Evolutionary conservation across 2,329 filamentous ascomycete species (phyloP).

Genomic region (Botrytis deweyae): DNA sequence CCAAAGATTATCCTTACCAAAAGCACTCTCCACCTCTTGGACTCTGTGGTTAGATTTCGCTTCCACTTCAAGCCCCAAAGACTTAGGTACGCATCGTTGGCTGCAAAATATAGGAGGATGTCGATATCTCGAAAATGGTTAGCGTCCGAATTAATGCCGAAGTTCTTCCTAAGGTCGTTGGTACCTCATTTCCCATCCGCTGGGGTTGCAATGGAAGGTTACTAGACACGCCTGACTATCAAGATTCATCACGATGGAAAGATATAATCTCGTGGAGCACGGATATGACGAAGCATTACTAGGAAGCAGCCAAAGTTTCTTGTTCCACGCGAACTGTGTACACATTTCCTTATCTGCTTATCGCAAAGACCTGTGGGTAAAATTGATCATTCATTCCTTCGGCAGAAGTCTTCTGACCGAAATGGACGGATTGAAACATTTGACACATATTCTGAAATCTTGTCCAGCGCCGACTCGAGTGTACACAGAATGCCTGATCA

Average conservation of each 20-base stretch:
- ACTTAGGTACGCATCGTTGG: not conserved
- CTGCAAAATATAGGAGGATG: not conserved
- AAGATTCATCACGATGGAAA: not conserved
- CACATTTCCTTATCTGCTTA: conserved; percentile 5
- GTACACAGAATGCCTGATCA: not conserved
- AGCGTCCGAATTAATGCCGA: not conserved
- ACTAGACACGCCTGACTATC: conserved; percentile 1
- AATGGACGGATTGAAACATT: conserved; percentile 3
- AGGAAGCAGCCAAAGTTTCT: not conserved
- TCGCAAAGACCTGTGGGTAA: not conserved
- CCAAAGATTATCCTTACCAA: not conserved
- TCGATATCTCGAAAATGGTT: not conserved
- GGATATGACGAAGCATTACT: not conserved
- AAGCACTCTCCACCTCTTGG: not conserved
- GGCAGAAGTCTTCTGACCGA: conserved; percentile 11
- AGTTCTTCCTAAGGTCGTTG: not conserved
- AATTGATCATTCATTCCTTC: conserved; percentile 7
- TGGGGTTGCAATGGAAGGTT: not conserved
- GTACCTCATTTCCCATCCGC: not conserved
- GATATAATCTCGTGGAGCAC: conserved; percentile 8
- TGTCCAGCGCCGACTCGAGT: not conserved
- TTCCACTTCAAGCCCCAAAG: not conserved
- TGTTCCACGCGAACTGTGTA: not conserved
- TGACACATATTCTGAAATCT: not conserved
- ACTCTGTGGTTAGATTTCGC: no score